Evolutionary conservation across 768 basidiomycete species (phyloP).

Genomic region (Harrya chromipes): DNA sequence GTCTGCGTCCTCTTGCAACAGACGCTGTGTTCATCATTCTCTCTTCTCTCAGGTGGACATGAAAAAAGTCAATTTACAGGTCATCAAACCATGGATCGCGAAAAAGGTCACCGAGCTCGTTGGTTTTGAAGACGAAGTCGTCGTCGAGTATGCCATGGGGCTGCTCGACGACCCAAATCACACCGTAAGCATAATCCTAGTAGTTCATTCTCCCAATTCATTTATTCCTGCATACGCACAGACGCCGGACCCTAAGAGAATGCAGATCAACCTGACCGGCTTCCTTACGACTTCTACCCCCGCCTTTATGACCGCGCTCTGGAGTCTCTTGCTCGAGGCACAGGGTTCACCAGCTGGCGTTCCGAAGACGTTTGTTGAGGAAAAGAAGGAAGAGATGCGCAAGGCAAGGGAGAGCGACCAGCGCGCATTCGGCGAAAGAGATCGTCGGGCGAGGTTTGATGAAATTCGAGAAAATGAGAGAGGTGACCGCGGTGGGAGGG

Average conservation of each 20-base stretch:
- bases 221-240: slow-evolving; percentile 28
- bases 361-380: slow-evolving; percentile 84
- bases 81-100: slow-evolving; percentile 94
- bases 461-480: slow-evolving; percentile 66
- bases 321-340: slow-evolving; percentile 91
- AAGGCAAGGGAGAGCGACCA: slow-evolving; percentile 60
- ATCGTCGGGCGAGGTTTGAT: slow-evolving; percentile 64
- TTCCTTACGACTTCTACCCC: slow-evolving; percentile 88
- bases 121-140: slow-evolving; percentile 95
- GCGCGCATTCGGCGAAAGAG: slow-evolving; percentile 65
- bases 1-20: neutral
- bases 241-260: slow-evolving; percentile 90
- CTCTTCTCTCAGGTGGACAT: slow-evolving; percentile 69
- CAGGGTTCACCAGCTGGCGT: slow-evolving; percentile 87
- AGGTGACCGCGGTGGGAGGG: slow-evolving; percentile 45
- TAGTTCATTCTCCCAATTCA: neutral
- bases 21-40: neutral
- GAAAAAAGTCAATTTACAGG: slow-evolving; percentile 89
- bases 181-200: slow-evolving; percentile 51
- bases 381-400: slow-evolving; percentile 91
- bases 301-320: slow-evolving; percentile 82
- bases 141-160: slow-evolving; percentile 95
- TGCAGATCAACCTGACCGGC: slow-evolving; percentile 93
- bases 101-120: slow-evolving; percentile 89
- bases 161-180: slow-evolving; percentile 82